These are phyloP conservation scores for Pulveroboletus sp. DNA, from an alignment of 768 basidiomycete genomes.

Conservation along the genomic window DNA sequence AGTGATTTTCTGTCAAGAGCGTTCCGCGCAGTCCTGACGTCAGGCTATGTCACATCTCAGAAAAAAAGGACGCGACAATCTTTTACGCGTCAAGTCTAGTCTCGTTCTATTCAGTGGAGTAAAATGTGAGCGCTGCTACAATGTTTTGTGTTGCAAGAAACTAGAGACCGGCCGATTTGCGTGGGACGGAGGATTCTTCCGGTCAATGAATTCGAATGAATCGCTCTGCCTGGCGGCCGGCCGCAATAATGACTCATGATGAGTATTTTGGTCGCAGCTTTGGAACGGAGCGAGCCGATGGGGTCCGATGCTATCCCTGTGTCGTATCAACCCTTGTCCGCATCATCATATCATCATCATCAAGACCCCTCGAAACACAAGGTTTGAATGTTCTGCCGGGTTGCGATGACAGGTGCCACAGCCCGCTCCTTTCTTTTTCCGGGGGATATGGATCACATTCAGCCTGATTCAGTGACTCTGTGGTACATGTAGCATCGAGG, in stretches of 20 bases:
- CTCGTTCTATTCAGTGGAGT: no score
- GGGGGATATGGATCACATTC: neutral
- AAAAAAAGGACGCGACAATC: neutral
- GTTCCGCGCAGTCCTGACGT: conserved; percentile 27
- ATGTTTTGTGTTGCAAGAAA: no score
- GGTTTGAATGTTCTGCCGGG: neutral
- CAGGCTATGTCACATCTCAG: conserved; percentile 10
- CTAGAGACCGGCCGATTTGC: neutral
- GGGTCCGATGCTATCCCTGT: neutral
- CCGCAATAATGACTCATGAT: conserved; percentile 8
- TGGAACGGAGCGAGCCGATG: conserved; percentile 10
- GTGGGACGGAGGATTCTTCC: neutral
- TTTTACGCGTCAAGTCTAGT: neutral
- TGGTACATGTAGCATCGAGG: neutral
- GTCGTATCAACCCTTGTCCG: conserved; percentile 8
- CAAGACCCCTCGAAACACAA: conserved; percentile 4
- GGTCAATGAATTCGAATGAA: neutral
- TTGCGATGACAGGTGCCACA: neutral
- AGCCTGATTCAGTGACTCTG: no score
- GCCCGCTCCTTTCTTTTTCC: neutral
- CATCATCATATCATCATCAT: no score
- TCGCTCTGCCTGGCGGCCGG: conserved; percentile 1
- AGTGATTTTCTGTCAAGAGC: conserved; percentile 11
- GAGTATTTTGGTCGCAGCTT: conserved; percentile 1
- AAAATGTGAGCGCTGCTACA: no score